Conservation (phyloP, 192 early-diverging fungal species). For the Glomus cerebriforme region DNA sequence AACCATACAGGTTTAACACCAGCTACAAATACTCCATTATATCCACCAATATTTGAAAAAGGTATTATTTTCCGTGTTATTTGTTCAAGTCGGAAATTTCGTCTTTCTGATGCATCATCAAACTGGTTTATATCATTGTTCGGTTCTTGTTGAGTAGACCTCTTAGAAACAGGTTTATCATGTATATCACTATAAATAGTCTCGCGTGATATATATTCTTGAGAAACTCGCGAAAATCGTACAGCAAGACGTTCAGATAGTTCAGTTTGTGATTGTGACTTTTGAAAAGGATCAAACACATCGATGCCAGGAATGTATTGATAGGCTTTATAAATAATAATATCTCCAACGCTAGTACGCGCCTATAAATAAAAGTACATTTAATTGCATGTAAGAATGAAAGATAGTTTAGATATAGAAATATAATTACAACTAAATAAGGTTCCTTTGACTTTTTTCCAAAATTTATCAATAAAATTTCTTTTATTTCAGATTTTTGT, state of each 20-base stretch:
- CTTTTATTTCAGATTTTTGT: constrained; percentile 58
- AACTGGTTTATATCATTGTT: constrained; percentile 36
- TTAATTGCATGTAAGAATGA: not conserved
- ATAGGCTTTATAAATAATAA: constrained; percentile 73
- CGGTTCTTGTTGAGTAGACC: constrained; percentile 9
- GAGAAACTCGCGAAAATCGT: constrained; percentile 64
- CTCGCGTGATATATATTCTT: constrained; percentile 65
- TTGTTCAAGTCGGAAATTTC: constrained; percentile 29
- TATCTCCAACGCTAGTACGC: constrained; percentile 64
- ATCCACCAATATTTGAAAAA: constrained; percentile 58
- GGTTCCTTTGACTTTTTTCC: constrained; percentile 58
- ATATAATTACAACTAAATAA: constrained; percentile 67
- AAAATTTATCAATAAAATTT: constrained; percentile 69
- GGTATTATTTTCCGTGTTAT: constrained; percentile 42
- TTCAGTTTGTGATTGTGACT: constrained; percentile 31
- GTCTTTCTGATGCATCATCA: constrained; percentile 36
- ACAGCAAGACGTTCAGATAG: constrained; percentile 60
- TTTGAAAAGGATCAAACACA: constrained; percentile 19
- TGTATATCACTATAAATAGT: constrained; percentile 38
- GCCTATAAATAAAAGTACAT: constrained; percentile 44
- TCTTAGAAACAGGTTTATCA: constrained; percentile 26
- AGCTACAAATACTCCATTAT: constrained; percentile 73
- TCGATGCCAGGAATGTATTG: constrained; percentile 48
- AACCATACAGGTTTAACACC: constrained; percentile 76
- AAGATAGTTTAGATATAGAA: not conserved